Evolutionary conservation across 768 basidiomycete species (phyloP).

Genomic region (Boletales sp.): DNA sequence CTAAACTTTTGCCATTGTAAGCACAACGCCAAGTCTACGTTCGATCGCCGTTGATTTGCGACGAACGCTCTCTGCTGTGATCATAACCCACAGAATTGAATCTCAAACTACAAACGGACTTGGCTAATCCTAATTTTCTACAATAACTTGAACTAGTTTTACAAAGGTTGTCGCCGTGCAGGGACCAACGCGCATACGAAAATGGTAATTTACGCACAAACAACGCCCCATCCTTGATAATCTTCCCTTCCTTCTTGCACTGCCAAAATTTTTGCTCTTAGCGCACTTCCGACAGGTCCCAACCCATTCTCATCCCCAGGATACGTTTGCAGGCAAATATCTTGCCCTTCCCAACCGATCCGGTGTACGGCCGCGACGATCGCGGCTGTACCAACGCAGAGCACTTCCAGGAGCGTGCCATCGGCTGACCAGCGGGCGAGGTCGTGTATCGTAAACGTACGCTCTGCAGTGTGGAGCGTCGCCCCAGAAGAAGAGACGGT

Average conservation of each 20-base stretch:
- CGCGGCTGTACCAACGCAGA: conserved; percentile 83
- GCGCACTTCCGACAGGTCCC: conserved; percentile 59
- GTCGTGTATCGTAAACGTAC: conserved; percentile 55
- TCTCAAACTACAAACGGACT: too few relatives aligned
- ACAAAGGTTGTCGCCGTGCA: too few relatives aligned
- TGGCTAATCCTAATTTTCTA: too few relatives aligned
- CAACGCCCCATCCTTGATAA: conserved; percentile 65
- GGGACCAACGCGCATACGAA: too few relatives aligned
- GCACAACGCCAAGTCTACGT: too few relatives aligned
- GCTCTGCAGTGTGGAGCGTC: conserved; percentile 50
- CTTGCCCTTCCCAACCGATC: conserved; percentile 69
- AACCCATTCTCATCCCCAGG: conserved; percentile 31
- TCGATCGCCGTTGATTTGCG: too few relatives aligned
- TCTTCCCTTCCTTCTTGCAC: conserved; percentile 68
- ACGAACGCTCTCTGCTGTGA: too few relatives aligned
- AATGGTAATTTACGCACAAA: conserved; percentile 9
- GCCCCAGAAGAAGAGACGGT: conserved; percentile 3
- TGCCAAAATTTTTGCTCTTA: conserved; percentile 70
- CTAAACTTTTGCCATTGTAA: too few relatives aligned
- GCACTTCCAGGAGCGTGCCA: conserved; percentile 75
- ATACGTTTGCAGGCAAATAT: conserved; percentile 60
- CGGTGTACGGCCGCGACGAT: conserved; percentile 69
- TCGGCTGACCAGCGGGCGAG: conserved; percentile 50
- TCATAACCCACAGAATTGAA: too few relatives aligned
- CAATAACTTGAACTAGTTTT: too few relatives aligned